These are phyloP conservation scores for Fusarium nematophilum DNA, from an alignment of 2,329 filamentous ascomycete species.

Conservation along the genomic window DNA sequence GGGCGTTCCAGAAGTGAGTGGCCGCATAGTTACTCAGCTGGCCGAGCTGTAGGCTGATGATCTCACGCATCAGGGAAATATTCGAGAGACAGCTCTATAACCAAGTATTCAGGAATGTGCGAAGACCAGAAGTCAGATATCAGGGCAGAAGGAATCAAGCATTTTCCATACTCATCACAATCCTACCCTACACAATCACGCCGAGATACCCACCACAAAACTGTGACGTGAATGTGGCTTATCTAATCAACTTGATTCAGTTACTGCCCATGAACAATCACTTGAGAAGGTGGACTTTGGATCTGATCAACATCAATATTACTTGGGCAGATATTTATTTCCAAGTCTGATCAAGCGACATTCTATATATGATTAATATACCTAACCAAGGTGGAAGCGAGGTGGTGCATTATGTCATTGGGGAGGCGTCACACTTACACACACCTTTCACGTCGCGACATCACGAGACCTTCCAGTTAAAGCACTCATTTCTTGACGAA, in stretches of 20 bases:
- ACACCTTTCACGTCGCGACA: not conserved
- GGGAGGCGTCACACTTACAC: constrained; percentile 15
- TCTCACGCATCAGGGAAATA: constrained; percentile 80
- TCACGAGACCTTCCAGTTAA: constrained; percentile 21
- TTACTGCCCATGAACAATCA: too few species aligned
- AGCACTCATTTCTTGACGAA: not conserved
- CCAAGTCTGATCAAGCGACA: too few species aligned
- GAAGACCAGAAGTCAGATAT: not conserved
- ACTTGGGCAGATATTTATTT: too few species aligned
- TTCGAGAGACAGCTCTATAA: too few species aligned
- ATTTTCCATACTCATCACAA: constrained; percentile 2
- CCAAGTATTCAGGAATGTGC: too few species aligned
- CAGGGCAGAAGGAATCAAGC: not conserved
- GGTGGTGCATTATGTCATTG: constrained; percentile 34
- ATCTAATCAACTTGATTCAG: constrained; percentile 24
- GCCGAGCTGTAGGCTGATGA: constrained; percentile 92
- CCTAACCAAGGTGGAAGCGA: not conserved
- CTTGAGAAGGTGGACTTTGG: too few species aligned
- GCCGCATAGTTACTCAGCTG: constrained; percentile 93
- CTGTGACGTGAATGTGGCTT: constrained; percentile 15
- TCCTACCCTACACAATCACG: constrained; percentile 26
- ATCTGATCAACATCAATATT: too few species aligned
- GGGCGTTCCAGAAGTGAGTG: constrained; percentile 97
- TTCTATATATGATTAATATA: not conserved
- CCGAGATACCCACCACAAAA: constrained; percentile 6